phyloP scores from a whole-genome alignment of 2,329 filamentous ascomycete genomes.

The Tolypocladium ophioglossoides region DNA sequence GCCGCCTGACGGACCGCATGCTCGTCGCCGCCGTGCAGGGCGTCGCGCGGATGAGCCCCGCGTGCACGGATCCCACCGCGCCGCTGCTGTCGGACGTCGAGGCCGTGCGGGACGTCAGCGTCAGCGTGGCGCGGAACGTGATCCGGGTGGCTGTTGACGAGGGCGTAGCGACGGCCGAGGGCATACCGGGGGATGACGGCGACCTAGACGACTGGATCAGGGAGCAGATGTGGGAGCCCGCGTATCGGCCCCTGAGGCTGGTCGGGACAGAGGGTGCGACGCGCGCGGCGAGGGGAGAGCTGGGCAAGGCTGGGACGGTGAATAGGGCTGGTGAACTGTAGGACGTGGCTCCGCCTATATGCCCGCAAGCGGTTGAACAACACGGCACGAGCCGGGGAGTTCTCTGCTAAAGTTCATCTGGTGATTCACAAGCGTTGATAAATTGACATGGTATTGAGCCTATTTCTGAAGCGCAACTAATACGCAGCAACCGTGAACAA shows the following conservation, averaged over 20 bases:
- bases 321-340: conserved; percentile 7
- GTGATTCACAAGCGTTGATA: background rate
- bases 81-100: conserved; percentile 69
- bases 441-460: background rate
- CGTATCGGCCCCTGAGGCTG: conserved; percentile 52
- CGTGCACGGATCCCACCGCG: conserved; percentile 48
- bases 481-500: background rate
- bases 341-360: background rate
- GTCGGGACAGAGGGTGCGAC: conserved; percentile 42
- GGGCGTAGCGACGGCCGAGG: conserved; percentile 51
- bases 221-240: conserved; percentile 72
- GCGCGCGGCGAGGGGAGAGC: conserved; percentile 38
- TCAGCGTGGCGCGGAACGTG: conserved; percentile 65
- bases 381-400: too few relatives aligned
- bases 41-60: conserved; percentile 61
- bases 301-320: conserved; percentile 19
- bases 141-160: conserved; percentile 63
- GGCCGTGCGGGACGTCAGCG: conserved; percentile 63
- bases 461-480: background rate
- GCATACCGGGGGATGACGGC: conserved; percentile 47
- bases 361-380: background rate
- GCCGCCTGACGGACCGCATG: conserved; percentile 63
- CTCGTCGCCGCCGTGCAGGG: conserved; percentile 70
- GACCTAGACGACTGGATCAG: conserved; percentile 61
- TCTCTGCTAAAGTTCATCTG: too few relatives aligned